Conservation (phyloP, 1,139 yeast genomes). For the Blastobotrys capitulatus region DNA sequence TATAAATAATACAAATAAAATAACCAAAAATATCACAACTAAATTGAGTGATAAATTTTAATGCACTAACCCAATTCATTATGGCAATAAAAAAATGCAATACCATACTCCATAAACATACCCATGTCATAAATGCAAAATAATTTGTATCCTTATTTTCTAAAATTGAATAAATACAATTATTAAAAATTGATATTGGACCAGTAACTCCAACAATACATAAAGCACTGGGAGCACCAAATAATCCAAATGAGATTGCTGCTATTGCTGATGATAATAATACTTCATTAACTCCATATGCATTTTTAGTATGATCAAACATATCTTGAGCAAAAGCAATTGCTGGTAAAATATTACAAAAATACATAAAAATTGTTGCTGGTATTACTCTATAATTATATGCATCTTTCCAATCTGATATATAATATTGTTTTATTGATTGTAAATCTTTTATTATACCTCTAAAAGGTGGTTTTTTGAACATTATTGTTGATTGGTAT, state of each 20-base stretch:
- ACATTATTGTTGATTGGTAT: neutral
- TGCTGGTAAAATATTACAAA: conserved; percentile 88
- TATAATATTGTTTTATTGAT: conserved; percentile 59
- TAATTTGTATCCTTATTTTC: conserved; percentile 59
- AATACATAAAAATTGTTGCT: conserved; percentile 71
- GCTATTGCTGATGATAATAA: conserved; percentile 79
- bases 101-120: conserved; percentile 85
- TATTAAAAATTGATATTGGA: conserved; percentile 85
- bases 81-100: conserved; percentile 72
- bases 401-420: conserved; percentile 78
- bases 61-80: conserved; percentile 60
- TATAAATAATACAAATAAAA: conserved; percentile 83
- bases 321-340: conserved; percentile 95
- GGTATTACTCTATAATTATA: conserved; percentile 87
- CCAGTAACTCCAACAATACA: conserved; percentile 97
- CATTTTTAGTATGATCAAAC: conserved; percentile 78
- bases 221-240: conserved; percentile 71
- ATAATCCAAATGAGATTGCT: conserved; percentile 79
- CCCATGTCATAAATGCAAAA: conserved; percentile 95
- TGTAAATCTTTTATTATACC: conserved; percentile 56
- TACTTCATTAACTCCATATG: conserved; percentile 90
- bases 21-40: conserved; percentile 94
- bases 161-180: conserved; percentile 81
- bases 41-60: conserved; percentile 70
- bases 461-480: conserved; percentile 36